Base-by-base conservation (phyloP, 306 rosid species). In the Gastrolobium villosum region DNA sequence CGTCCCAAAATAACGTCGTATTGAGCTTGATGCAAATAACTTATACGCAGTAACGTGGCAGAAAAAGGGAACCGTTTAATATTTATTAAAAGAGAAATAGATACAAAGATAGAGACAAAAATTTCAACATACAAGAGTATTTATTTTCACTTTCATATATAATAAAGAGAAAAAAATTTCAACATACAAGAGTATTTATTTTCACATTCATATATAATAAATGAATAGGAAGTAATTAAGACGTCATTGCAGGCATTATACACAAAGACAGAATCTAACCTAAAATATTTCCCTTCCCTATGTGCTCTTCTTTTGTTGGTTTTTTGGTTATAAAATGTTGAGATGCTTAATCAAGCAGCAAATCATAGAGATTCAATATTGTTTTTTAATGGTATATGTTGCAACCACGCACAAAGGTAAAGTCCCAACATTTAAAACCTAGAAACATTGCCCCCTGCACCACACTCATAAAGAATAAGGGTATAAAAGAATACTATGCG, bases 231-330 rank as follows among this genome's bases (percentile, higher is more conserved):
- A 40, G 5, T 32, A 54, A 56, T 78, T 14, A 68, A 46, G 2
- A 41, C 61, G 41, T 54, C n/a, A 11, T 67, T 67, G 59, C 0
- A 35, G 39, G 15, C 10, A 64, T 64, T 65, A 64, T 37, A 41
- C 45, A 31, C 37, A 30, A 41, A 9, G 26, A 78, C 34, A 69
- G 34, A 61, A 70, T 59, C 30, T 48, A 60, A 59, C 57, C 55
- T 70, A 39, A 78, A 70, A 70, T 32, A 40, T 28, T 78, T 35
- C 70, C 62, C 80, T 88, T 80, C 82, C 88, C 89, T 64, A 69
- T 46, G 72, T 43, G 65, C 20, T 54, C 2, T 57, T 7, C 31
- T 72, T 55, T 53, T 78, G 55, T 76, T 37, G 31, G 34, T 31
- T 70, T 70, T 67, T 79, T 35, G 48, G 70, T 48, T 40, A 68